Evolutionary conservation across 441 rosid genomes (phyloP).

Genomic region (Flueggea neowawraea): DNA sequence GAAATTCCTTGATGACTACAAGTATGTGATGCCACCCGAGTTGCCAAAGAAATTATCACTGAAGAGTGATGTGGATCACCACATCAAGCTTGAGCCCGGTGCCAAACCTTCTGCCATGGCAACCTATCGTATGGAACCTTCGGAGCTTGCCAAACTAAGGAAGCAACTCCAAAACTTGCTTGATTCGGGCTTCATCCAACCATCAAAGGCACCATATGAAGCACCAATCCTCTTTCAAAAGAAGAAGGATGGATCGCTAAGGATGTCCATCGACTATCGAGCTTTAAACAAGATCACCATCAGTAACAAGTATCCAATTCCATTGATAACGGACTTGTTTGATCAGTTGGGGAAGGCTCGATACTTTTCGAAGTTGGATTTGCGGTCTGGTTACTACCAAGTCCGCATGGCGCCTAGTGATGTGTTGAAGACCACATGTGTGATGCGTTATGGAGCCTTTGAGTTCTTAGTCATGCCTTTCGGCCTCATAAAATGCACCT

Average conservation of each 20-base stretch:
- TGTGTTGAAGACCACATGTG: too few species aligned
- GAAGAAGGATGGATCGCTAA: not conserved
- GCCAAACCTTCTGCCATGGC: not conserved
- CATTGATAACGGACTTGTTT: not conserved
- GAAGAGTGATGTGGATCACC: not conserved
- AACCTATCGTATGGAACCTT: not conserved
- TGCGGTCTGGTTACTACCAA: too few species aligned
- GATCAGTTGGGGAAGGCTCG: not conserved
- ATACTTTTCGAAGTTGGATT: too few species aligned
- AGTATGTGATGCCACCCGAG: not conserved
- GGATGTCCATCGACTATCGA: constrained; percentile 7
- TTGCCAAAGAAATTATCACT: not conserved
- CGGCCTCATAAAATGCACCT: too few species aligned
- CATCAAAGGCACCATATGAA: not conserved
- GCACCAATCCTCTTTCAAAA: not conserved
- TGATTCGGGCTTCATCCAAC: rapidly evolving
- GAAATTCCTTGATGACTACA: not conserved
- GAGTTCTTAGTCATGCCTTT: too few species aligned
- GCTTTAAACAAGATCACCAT: not conserved
- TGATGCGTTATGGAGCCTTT: too few species aligned
- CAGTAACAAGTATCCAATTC: constrained; percentile 9
- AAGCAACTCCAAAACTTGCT: not conserved
- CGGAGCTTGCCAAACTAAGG: not conserved
- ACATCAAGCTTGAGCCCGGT: not conserved
- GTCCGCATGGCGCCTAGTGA: too few species aligned